These are phyloP conservation scores for Ciborinia camelliae DNA, from an alignment of 2,329 filamentous ascomycete genomes.

Conservation along the genomic window DNA sequence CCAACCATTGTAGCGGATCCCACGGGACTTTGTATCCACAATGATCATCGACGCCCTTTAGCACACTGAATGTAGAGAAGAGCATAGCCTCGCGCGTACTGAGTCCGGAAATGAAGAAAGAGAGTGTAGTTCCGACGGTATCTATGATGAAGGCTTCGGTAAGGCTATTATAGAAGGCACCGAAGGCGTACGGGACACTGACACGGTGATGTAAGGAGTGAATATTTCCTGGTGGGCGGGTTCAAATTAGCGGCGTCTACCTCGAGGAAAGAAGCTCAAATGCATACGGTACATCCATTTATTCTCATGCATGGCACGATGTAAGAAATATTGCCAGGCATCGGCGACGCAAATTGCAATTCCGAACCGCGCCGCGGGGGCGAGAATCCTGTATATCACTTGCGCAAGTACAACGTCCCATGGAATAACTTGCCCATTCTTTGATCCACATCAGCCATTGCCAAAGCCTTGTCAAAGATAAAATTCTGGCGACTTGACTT, in stretches of 20 bases:
- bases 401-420: not conserved
- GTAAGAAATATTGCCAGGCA: slow-evolving; percentile 94
- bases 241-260: not conserved
- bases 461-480: not conserved
- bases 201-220: slow-evolving; percentile 91
- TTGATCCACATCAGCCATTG: not conserved
- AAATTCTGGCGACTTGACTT: not conserved
- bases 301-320: slow-evolving; percentile 92
- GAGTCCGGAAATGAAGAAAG: slow-evolving; percentile 75
- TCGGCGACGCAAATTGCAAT: slow-evolving; percentile 73
- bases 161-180: slow-evolving; percentile 93
- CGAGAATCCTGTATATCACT: slow-evolving; percentile 55
- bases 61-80: slow-evolving; percentile 80
- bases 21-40: slow-evolving; percentile 88
- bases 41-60: slow-evolving; percentile 96
- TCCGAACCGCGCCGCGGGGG: slow-evolving; percentile 73
- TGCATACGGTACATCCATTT: slow-evolving; percentile 42
- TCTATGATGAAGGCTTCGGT: slow-evolving; percentile 88
- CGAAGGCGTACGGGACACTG: slow-evolving; percentile 93
- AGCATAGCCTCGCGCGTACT: slow-evolving; percentile 75
- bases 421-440: slow-evolving; percentile 2
- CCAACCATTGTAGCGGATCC: slow-evolving; percentile 55
- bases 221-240: slow-evolving; percentile 56
- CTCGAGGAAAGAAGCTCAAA: accelerated
- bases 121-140: slow-evolving; percentile 78